phyloP scores from a whole-genome alignment of 1,284 basidiomycete genomes.

The Apiotrichum domesticum region DNA sequence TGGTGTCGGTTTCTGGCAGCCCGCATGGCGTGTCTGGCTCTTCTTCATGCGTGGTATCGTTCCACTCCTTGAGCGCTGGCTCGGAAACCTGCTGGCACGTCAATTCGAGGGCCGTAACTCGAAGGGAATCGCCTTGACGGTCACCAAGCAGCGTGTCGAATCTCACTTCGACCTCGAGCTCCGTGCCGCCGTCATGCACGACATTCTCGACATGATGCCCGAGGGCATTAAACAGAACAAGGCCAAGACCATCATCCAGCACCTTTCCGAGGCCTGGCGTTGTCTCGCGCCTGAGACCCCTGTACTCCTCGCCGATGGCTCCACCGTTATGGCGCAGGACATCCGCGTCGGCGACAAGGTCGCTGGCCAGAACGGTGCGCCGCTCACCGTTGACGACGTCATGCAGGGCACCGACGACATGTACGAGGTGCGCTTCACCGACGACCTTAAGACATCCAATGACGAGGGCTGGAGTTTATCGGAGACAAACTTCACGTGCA shows the following conservation, averaged over 20 bases:
- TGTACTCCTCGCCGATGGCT: too few species aligned
- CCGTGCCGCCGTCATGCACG: conserved; percentile 98
- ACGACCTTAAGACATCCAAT: too few species aligned
- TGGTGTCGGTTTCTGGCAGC: conserved; percentile 99
- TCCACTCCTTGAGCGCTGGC: conserved; percentile 92
- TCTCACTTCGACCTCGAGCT: conserved; percentile 97
- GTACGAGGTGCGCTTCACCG: too few species aligned
- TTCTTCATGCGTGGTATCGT: conserved; percentile 99
- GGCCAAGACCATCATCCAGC: conserved; percentile 96
- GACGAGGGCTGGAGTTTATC: too few species aligned
- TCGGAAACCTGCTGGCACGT: conserved; percentile 93
- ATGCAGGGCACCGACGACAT: too few species aligned
- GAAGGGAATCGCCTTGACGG: conserved; percentile 89
- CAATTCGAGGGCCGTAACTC: conserved; percentile 97
- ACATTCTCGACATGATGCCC: conserved; percentile 94
- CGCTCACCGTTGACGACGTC: too few species aligned
- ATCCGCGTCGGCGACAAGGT: too few species aligned
- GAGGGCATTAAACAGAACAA: conserved; percentile 83
- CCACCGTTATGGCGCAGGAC: too few species aligned
- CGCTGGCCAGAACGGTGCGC: too few species aligned
- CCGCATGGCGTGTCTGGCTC: conserved; percentile 98
- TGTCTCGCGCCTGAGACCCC: neutral
- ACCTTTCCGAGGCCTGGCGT: conserved; percentile 65
- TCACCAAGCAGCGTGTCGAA: conserved; percentile 98
- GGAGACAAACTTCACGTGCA: too few species aligned